A percentile compares a stretch with the other conserved stretches of the same genome.
Conservation (phyloP, 2,329 filamentous ascomycete genomes). For the Alternaria sp. region DNA sequence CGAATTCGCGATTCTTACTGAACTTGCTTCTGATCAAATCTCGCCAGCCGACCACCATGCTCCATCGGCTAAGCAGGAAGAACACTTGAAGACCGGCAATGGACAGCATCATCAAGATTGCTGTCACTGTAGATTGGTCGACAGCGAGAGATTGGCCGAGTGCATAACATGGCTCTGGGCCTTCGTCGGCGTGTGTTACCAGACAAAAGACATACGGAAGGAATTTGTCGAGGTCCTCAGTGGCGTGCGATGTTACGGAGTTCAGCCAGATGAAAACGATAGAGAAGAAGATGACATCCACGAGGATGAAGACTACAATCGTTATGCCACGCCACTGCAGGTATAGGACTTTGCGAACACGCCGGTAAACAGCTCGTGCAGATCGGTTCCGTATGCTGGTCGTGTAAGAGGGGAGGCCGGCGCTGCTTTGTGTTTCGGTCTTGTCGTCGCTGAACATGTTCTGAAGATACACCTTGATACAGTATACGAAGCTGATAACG, state of each 20-base stretch:
- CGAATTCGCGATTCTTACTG: constrained; percentile 75
- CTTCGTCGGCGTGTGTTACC: constrained; percentile 58
- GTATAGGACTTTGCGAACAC: constrained; percentile 83
- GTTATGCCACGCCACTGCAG: constrained; percentile 94
- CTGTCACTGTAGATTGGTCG: constrained; percentile 76
- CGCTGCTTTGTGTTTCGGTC: constrained; percentile 67
- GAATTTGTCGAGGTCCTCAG: constrained; percentile 63
- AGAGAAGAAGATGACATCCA: constrained; percentile 92
- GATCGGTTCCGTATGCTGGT: constrained; percentile 80
- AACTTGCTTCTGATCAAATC: constrained; percentile 64
- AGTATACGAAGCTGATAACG: constrained; percentile 67
- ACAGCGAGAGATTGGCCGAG: constrained; percentile 69
- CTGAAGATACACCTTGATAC: constrained; percentile 90
- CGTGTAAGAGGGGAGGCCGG: constrained; percentile 70
- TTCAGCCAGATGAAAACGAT: constrained; percentile 87
- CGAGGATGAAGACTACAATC: constrained; percentile 87
- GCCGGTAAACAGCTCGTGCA: constrained; percentile 84
- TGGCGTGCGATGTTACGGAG: constrained; percentile 62
- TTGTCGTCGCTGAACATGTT: constrained; percentile 76
- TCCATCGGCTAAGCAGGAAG: constrained; percentile 78
- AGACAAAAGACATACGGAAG: constrained; percentile 76
- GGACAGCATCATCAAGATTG: constrained; percentile 81
- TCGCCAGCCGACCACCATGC: constrained; percentile 85
- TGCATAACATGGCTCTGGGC: constrained; percentile 71
- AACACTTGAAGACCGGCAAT: constrained; percentile 85